phyloP scores from a whole-genome alignment of 129 eudicot genomes.

The Chrysanthemum makinoi region DNA sequence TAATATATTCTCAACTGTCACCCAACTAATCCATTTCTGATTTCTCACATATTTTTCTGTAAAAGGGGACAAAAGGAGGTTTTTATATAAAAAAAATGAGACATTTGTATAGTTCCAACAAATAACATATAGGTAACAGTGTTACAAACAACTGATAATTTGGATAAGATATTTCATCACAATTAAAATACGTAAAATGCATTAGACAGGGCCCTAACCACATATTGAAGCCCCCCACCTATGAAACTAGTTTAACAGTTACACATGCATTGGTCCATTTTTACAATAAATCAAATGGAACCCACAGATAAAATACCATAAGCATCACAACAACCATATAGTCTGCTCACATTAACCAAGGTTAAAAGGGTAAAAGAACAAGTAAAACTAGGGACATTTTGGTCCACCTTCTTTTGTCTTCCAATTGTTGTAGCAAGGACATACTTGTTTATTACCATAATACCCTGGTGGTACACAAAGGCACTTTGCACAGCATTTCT shows the following conservation, averaged over 20 bases:
- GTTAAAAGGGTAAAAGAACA: background rate
- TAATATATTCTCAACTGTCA: too few species aligned
- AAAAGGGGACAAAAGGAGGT: background rate
- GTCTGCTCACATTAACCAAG: background rate
- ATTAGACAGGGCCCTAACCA: background rate
- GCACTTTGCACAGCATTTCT: conserved; percentile 68
- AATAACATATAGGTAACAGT: background rate
- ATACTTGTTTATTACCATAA: conserved; percentile 67
- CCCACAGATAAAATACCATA: conserved; percentile 8
- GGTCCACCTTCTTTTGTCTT: conserved; percentile 79
- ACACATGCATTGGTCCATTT: conserved; percentile 17
- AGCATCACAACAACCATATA: background rate
- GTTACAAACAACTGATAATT: background rate
- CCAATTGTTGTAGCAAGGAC: conserved; percentile 88
- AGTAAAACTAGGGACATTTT: conserved; percentile 50
- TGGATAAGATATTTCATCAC: conserved; percentile 18
- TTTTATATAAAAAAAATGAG: background rate
- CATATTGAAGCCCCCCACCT: background rate
- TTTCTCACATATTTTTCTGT: background rate
- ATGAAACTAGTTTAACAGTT: background rate
- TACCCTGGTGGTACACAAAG: conserved; percentile 77
- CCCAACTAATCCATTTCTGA: background rate
- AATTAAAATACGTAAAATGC: background rate
- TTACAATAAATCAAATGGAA: background rate
- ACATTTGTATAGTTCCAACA: background rate